phyloP scores from a whole-genome alignment of 768 basidiomycete genomes.

The Termitomyces sp. region DNA sequence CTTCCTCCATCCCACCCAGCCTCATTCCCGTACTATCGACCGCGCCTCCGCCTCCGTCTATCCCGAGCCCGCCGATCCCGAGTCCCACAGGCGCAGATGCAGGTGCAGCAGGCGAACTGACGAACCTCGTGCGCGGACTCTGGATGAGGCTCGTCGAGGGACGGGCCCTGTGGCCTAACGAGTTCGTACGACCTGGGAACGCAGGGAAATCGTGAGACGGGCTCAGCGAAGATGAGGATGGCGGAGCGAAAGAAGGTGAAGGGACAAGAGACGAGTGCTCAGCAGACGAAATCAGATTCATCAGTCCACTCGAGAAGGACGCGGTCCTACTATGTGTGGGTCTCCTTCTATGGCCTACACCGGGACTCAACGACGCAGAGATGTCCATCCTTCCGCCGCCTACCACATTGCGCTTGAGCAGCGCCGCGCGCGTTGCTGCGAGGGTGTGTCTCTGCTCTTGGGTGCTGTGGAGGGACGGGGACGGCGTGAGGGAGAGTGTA shows the following conservation, averaged over 20 bases:
- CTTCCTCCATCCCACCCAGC: constrained; percentile 21
- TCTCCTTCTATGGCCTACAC: constrained; percentile 17
- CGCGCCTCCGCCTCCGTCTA: neutral
- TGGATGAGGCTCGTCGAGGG: neutral
- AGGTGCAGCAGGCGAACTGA: constrained; percentile 10
- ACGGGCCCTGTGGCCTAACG: neutral
- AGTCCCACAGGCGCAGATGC: neutral
- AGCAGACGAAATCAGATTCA: constrained; percentile 44
- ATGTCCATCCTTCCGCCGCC: constrained; percentile 86
- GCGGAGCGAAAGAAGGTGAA: constrained; percentile 7
- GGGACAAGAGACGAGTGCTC: neutral
- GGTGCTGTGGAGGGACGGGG: constrained; percentile 26
- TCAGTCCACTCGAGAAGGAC: constrained; percentile 46
- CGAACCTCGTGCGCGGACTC: neutral
- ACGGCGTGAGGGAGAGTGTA: constrained; percentile 54
- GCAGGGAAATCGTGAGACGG: neutral
- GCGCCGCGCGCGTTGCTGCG: constrained; percentile 42
- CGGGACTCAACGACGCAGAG: constrained; percentile 38
- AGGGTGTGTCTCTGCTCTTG: constrained; percentile 45
- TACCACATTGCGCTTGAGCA: constrained; percentile 47
- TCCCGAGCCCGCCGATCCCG: constrained; percentile 4
- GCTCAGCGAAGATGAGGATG: constrained; percentile 7
- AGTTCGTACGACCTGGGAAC: neutral
- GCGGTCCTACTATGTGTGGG: constrained; percentile 47
- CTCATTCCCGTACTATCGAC: constrained; percentile 18